Evolutionary conservation across 2,329 filamentous ascomycete species (phyloP).

Genomic region (Botrytis hyacinthi): DNA sequence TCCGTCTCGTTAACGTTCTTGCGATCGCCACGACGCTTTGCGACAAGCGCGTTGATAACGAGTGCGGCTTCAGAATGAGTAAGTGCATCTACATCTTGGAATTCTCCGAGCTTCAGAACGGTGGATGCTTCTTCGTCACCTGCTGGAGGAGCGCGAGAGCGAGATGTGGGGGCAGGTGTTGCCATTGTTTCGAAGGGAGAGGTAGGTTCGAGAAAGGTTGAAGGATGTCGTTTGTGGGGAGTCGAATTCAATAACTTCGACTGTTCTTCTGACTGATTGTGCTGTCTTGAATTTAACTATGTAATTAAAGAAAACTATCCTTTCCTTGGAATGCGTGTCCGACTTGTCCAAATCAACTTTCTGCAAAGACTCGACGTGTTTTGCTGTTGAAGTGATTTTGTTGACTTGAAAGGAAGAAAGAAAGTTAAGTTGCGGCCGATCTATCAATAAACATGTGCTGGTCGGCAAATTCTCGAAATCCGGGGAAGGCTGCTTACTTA

Average conservation of each 20-base stretch:
- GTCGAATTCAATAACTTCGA: background rate
- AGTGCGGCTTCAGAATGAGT: slow-evolving; percentile 90
- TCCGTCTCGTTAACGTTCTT: slow-evolving; percentile 83
- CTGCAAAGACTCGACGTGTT: background rate
- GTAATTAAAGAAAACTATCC: background rate
- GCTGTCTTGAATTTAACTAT: background rate
- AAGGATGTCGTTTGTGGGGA: background rate
- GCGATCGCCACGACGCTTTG: slow-evolving; percentile 73
- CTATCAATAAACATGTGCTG: slow-evolving; percentile 12
- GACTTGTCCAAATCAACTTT: background rate
- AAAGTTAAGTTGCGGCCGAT: background rate
- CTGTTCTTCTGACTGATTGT: background rate
- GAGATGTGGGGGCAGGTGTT: slow-evolving; percentile 47
- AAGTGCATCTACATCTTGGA: slow-evolving; percentile 85
- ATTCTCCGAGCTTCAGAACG: slow-evolving; percentile 85
- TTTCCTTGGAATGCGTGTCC: background rate
- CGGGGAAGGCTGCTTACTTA: slow-evolving; percentile 10
- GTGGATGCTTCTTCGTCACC: slow-evolving; percentile 86
- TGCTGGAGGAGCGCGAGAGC: slow-evolving; percentile 64
- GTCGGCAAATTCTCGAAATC: slow-evolving; percentile 18
- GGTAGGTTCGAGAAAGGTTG: background rate
- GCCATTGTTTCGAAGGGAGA: slow-evolving; percentile 13
- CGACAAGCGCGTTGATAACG: slow-evolving; percentile 84
- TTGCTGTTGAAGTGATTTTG: background rate
- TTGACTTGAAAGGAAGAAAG: slow-evolving; percentile 13